Conservation (phyloP, 192 early-diverging fungal species). For the Tieghemiomyces parasiticus region DNA sequence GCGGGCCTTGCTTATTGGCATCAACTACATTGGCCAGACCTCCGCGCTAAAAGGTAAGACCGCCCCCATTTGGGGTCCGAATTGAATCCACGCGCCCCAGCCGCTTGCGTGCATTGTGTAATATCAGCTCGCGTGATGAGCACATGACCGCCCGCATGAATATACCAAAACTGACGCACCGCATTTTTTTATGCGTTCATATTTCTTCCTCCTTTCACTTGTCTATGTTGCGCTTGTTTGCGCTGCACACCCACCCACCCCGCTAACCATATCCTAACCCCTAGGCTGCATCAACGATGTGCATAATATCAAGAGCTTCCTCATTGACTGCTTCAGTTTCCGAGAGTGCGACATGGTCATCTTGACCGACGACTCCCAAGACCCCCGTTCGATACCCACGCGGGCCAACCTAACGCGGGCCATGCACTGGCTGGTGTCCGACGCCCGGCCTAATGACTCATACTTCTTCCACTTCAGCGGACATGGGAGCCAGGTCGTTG, state of each 20-base stretch:
- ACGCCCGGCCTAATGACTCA: slow-evolving; percentile 60
- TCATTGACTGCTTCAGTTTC: slow-evolving; percentile 48
- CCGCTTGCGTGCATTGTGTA: too few relatives aligned
- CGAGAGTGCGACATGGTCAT: slow-evolving; percentile 51
- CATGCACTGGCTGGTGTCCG: slow-evolving; percentile 64
- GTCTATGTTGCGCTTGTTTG: too few relatives aligned
- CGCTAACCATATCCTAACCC: background rate
- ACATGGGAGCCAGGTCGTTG: slow-evolving; percentile 47
- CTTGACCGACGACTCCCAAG: slow-evolving; percentile 53
- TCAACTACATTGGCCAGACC: slow-evolving; percentile 66
- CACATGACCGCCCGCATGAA: too few relatives aligned
- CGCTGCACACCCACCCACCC: too few relatives aligned
- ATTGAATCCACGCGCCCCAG: too few relatives aligned
- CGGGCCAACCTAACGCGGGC: slow-evolving; percentile 55
- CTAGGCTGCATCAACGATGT: slow-evolving; percentile 77
- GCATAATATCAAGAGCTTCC: slow-evolving; percentile 55
- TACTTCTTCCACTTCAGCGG: slow-evolving; percentile 77
- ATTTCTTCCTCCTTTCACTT: too few relatives aligned
- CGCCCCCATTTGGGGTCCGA: too few relatives aligned
- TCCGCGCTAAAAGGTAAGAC: slow-evolving; percentile 34
- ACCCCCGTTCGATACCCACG: slow-evolving; percentile 47
- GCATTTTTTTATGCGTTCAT: too few relatives aligned
- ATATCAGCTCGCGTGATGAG: too few relatives aligned
- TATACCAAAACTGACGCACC: too few relatives aligned
- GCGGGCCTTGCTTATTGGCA: slow-evolving; percentile 78